phyloP scores from a whole-genome alignment of 176 grass and related monocot genomes.

The Musa acuminata region DNA sequence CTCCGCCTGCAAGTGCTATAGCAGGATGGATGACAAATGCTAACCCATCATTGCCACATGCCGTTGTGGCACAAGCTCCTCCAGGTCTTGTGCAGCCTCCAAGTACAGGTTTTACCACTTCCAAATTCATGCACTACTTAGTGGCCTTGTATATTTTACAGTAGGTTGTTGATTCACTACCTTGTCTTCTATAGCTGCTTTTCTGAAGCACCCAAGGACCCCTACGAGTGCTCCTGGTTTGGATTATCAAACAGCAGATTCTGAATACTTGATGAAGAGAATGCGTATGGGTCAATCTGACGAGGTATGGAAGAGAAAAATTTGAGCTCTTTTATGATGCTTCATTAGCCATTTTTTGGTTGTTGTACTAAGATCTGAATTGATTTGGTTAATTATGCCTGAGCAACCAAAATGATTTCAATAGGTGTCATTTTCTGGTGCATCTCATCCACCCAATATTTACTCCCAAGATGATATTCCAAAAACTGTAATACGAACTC shows the following conservation, averaged over 20 bases:
- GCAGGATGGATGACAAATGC: constrained; percentile 99
- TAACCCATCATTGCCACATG: constrained; percentile 72
- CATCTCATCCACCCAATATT: constrained; percentile 62
- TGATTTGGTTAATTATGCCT: constrained; percentile 9
- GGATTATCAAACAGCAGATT: constrained; percentile 97
- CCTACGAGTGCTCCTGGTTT: constrained; percentile 70
- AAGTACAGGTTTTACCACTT: constrained; percentile 50
- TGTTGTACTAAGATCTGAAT: neutral
- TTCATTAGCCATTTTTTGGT: neutral
- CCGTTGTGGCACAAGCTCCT: constrained; percentile 70
- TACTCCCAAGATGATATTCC: constrained; percentile 98
- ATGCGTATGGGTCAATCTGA: constrained; percentile 89
- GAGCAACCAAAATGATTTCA: constrained; percentile 11
- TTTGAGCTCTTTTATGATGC: neutral
- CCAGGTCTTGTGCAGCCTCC: constrained; percentile 71
- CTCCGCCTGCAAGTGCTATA: constrained; percentile 85
- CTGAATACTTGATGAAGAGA: constrained; percentile 97
- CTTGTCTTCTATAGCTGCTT: constrained; percentile 49
- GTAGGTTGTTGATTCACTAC: too few relatives aligned
- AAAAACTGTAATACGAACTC: constrained; percentile 64
- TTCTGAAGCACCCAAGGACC: constrained; percentile 88
- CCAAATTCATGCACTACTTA: constrained; percentile 5
- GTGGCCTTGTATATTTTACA: constrained; percentile 3
- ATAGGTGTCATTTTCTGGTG: constrained; percentile 92
- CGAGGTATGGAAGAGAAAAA: constrained; percentile 44